Conservation (phyloP, 208 protist species). For the Wallacemonas sp. region DNA sequence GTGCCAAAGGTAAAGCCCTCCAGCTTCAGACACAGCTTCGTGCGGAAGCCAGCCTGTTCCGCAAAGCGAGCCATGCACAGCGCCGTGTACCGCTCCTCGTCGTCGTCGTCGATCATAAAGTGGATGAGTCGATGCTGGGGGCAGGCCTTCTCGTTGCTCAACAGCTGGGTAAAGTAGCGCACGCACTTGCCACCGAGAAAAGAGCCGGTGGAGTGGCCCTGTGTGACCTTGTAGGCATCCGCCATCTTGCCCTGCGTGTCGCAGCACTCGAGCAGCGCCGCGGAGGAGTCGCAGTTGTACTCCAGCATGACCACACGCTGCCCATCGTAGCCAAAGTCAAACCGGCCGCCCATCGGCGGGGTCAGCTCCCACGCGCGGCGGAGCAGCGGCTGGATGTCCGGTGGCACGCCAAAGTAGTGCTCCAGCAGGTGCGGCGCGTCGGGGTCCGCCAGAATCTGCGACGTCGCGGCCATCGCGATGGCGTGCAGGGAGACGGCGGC, state of each 20-base stretch:
- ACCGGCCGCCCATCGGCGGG: constrained; percentile 60
- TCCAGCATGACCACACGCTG: constrained; percentile 71
- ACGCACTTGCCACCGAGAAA: constrained; percentile 63
- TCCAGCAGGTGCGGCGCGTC: constrained; percentile 58
- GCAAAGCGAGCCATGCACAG: constrained; percentile 71
- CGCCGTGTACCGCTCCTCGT: constrained; percentile 84
- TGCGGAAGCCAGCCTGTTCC: constrained; percentile 58
- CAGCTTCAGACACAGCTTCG: constrained; percentile 68
- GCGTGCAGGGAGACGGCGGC: constrained; percentile 65
- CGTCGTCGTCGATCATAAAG: constrained; percentile 87
- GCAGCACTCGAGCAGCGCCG: constrained; percentile 76
- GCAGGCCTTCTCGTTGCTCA: constrained; percentile 44
- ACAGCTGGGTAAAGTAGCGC: constrained; percentile 49
- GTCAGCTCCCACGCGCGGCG: constrained; percentile 58
- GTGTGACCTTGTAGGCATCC: constrained; percentile 51
- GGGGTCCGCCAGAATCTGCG: constrained; percentile 47
- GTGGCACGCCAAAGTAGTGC: constrained; percentile 74
- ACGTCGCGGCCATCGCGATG: constrained; percentile 71
- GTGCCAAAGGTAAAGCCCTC: constrained; percentile 47
- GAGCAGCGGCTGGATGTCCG: constrained; percentile 63
- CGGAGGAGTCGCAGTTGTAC: constrained; percentile 85
- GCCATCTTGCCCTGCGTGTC: constrained; percentile 86
- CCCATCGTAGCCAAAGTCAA: constrained; percentile 84
- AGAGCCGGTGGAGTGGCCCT: constrained; percentile 68
- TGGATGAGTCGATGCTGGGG: constrained; percentile 61